These are phyloP conservation scores for Penstemon eatonii DNA, from an alignment of 257 asterid species.

Conservation along the genomic window DNA sequence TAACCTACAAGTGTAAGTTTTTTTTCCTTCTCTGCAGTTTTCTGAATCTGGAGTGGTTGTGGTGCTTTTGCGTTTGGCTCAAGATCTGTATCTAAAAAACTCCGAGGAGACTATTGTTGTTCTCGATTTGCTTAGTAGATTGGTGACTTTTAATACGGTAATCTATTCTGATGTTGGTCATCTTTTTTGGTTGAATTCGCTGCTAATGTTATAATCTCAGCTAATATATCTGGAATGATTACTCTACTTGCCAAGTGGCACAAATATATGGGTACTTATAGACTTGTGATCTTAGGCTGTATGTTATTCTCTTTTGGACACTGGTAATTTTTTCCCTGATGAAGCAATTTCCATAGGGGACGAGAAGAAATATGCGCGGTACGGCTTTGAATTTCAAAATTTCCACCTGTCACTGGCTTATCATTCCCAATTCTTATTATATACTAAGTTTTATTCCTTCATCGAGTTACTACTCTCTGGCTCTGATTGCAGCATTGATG, in stretches of 20 bases:
- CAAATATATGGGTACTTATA: constrained; percentile 14
- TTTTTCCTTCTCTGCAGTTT: constrained; percentile 48
- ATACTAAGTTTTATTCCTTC: constrained; percentile 18
- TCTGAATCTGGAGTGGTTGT: constrained; percentile 77
- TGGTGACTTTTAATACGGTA: constrained; percentile 79
- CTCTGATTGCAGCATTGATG: constrained; percentile 61
- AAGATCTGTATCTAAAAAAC: constrained; percentile 49
- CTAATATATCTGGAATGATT: neutral
- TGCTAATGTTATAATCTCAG: constrained; percentile 10
- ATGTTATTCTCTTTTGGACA: constrained; percentile 64
- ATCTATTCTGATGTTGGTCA: constrained; percentile 29
- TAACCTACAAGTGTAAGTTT: constrained; percentile 16
- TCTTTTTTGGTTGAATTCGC: constrained; percentile 17
- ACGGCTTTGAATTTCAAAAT: constrained; percentile 23
- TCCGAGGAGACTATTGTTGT: constrained; percentile 54
- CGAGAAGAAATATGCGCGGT: constrained; percentile 54
- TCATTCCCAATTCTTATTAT: constrained; percentile 15
- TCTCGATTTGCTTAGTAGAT: constrained; percentile 76
- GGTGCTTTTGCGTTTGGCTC: constrained; percentile 78
- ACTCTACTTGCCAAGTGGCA: neutral
- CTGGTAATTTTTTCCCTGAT: constrained; percentile 43
- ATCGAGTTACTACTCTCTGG: constrained; percentile 16
- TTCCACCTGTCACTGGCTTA: neutral
- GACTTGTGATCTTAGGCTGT: constrained; percentile 51
- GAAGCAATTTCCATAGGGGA: constrained; percentile 38